phyloP scores from a whole-genome alignment of 129 eudicot genomes.

The Centaurea solstitialis region DNA sequence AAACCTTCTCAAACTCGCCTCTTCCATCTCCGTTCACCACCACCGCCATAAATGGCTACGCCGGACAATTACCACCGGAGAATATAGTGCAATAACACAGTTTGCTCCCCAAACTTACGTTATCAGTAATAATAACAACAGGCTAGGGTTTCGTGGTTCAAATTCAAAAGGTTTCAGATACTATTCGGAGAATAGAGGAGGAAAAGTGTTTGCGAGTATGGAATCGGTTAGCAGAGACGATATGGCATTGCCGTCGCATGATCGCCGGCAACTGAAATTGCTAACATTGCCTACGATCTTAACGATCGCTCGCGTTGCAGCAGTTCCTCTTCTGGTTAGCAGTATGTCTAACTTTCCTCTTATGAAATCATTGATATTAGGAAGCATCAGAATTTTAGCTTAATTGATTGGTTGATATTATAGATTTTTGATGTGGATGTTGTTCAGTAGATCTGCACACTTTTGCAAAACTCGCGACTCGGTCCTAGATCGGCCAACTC shows the following conservation, averaged over 20 bases:
- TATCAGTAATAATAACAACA: slow-evolving; percentile 4
- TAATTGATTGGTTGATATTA: background rate
- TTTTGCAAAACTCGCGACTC: too few relatives aligned
- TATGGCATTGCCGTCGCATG: slow-evolving; percentile 24
- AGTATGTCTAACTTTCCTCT: slow-evolving; percentile 45
- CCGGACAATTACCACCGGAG: slow-evolving; percentile 26
- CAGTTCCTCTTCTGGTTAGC: slow-evolving; percentile 74
- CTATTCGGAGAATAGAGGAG: slow-evolving; percentile 21
- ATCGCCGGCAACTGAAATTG: slow-evolving; percentile 39
- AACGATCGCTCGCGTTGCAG: slow-evolving; percentile 89
- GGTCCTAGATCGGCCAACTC: too few relatives aligned
- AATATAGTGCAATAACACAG: slow-evolving; percentile 26
- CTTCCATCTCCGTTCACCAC: slow-evolving; percentile 36
- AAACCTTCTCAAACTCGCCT: slow-evolving; percentile 44
- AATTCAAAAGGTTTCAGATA: slow-evolving; percentile 25
- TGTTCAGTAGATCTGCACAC: background rate
- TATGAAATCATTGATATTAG: background rate
- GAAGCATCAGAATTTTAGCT: background rate
- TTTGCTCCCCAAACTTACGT: slow-evolving; percentile 19
- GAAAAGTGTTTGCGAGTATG: slow-evolving; percentile 27
- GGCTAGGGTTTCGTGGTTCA: slow-evolving; percentile 44
- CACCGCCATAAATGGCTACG: slow-evolving; percentile 37
- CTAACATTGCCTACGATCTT: slow-evolving; percentile 89
- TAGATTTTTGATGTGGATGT: background rate
- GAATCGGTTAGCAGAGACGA: slow-evolving; percentile 25